Conservation (phyloP, 345 rosid genomes). For the Geranium brycei region DNA sequence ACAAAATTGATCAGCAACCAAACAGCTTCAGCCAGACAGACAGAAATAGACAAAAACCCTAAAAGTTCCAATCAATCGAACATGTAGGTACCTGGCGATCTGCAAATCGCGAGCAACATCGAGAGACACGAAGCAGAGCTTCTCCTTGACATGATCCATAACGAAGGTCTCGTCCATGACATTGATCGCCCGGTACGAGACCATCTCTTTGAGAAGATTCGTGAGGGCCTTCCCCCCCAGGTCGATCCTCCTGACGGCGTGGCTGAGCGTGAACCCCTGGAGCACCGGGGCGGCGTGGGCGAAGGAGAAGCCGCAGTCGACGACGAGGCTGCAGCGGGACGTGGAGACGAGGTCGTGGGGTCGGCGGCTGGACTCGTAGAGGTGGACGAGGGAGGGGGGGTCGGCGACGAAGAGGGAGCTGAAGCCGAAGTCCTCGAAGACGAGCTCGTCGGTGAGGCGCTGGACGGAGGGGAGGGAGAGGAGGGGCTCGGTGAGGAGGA, state of each 20-base stretch:
- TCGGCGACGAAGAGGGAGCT: constrained; percentile 51
- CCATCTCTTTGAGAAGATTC: constrained; percentile 75
- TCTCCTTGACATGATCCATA: constrained; percentile 91
- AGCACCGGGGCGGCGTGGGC: constrained; percentile 77
- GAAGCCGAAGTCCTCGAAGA: constrained; percentile 86
- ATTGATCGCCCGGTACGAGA: constrained; percentile 66
- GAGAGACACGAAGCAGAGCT: constrained; percentile 79
- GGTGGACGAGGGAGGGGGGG: constrained; percentile 63
- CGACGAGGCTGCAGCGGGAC: constrained; percentile 70
- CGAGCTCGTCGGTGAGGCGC: constrained; percentile 24
- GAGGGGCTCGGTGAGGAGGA: constrained; percentile 11
- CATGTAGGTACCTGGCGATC: background rate
- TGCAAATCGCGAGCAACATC: constrained; percentile 57
- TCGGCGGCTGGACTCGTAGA: constrained; percentile 62
- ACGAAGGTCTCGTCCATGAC: constrained; percentile 77
- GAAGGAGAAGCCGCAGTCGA: constrained; percentile 84
- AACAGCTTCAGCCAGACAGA: no score
- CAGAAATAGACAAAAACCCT: no score
- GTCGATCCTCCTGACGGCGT: constrained; percentile 73
- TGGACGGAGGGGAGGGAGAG: no score
- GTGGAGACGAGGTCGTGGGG: constrained; percentile 44
- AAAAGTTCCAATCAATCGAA: no score
- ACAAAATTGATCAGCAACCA: no score
- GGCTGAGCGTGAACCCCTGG: constrained; percentile 54
- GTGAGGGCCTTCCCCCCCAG: constrained; percentile 90